Evolutionary conservation across 805 yeast genomes (phyloP).

Genomic region (Lipomyces yamadae): DNA sequence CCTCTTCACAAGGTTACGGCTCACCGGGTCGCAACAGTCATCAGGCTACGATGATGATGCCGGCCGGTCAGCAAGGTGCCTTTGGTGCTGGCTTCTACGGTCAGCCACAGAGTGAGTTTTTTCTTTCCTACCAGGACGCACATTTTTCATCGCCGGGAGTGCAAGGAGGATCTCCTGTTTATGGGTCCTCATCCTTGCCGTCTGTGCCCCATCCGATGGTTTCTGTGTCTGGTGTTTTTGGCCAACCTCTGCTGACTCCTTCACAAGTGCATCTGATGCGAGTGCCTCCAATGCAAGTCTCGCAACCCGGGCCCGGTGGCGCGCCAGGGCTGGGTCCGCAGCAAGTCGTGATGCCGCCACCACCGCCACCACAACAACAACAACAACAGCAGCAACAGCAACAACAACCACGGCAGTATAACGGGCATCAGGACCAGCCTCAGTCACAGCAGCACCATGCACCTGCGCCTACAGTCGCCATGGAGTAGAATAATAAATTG

Average conservation of each 20-base stretch:
- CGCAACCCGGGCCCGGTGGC: constrained; percentile 13
- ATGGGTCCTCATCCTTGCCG: neutral
- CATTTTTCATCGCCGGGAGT: neutral
- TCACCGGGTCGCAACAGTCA: constrained; percentile 32
- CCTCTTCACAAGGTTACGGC: constrained; percentile 30
- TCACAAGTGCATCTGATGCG: constrained; percentile 26
- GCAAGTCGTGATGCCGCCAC: constrained; percentile 13
- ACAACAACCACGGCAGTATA: constrained; percentile 13
- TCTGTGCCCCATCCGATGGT: neutral
- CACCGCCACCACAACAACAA: constrained; percentile 11
- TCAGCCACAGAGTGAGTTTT: constrained; percentile 26
- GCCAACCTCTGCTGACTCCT: neutral
- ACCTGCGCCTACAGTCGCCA: neutral
- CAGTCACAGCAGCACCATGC: neutral
- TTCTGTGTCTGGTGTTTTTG: neutral
- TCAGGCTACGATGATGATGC: constrained; percentile 33
- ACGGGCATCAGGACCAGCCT: neutral
- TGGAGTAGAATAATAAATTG: neutral
- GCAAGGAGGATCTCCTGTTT: neutral
- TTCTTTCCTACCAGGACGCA: constrained; percentile 1
- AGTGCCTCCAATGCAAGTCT: constrained; percentile 21
- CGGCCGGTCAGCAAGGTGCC: constrained; percentile 24
- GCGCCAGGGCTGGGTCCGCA: constrained; percentile 19
- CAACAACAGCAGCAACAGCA: neutral
- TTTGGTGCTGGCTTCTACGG: constrained; percentile 21